Evolutionary conservation across 345 rosid genomes (phyloP).

Genomic region (Nephelium lappaceum): DNA sequence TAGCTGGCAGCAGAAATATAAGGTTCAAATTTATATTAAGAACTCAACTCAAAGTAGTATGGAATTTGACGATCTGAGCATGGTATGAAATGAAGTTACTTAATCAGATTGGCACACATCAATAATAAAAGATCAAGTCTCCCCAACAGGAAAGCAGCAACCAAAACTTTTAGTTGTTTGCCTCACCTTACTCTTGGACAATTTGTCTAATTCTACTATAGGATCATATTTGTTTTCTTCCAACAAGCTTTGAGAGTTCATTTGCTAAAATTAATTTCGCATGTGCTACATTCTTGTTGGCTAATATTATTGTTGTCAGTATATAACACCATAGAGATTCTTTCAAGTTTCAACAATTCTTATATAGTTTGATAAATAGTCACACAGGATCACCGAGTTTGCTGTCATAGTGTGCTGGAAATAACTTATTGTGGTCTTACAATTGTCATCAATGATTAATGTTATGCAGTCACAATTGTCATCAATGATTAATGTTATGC

Average conservation of each 20-base stretch:
- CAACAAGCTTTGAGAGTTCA: background rate
- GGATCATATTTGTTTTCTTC: background rate
- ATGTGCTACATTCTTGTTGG: background rate
- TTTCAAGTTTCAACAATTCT: background rate
- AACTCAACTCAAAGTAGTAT: background rate
- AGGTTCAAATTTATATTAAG: background rate
- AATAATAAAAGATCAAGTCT: constrained; percentile 4
- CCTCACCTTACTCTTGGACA: background rate
- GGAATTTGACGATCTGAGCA: background rate
- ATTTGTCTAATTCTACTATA: background rate
- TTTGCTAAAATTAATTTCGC: background rate
- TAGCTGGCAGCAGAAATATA: background rate
- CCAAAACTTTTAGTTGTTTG: background rate
- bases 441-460: background rate
- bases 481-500: background rate
- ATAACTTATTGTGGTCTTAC: background rate
- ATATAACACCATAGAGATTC: background rate
- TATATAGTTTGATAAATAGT: background rate
- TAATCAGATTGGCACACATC: background rate
- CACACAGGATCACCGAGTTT: background rate
- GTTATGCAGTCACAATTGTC: background rate
- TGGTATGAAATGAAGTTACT: background rate
- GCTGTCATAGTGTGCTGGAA: background rate
- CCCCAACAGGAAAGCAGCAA: background rate
- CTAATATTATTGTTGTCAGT: background rate